A percentile compares a stretch with the other conserved stretches of the same genome.
These are phyloP conservation scores for Hyaloscypha variabilis DNA, from an alignment of 495 filamentous ascomycete genomes.

Conservation along the genomic window DNA sequence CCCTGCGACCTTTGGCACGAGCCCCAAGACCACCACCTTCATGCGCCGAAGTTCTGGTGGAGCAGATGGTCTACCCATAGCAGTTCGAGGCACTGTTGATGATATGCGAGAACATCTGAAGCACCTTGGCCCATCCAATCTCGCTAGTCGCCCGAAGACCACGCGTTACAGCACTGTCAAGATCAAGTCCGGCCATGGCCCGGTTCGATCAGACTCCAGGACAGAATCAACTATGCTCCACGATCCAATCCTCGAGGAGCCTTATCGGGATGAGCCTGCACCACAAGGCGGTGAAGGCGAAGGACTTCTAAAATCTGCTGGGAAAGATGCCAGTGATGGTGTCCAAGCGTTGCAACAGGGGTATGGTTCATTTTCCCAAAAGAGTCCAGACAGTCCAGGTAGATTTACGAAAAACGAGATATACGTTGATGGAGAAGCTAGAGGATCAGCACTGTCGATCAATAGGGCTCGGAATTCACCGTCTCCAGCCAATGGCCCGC, in stretches of 20 bases:
- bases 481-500: background rate
- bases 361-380: conserved; percentile 57
- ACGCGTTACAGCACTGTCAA: conserved; percentile 91
- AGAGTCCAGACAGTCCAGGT: background rate
- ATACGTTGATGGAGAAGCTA: conserved; percentile 6
- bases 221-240: conserved; percentile 2
- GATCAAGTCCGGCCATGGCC: conserved; percentile 67
- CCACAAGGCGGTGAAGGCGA: conserved; percentile 54
- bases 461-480: conserved; percentile 5
- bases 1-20: conserved; percentile 24
- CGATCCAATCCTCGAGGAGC: conserved; percentile 27
- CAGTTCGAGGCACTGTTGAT: conserved; percentile 52
- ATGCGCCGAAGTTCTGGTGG: conserved; percentile 58
- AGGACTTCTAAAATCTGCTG: conserved; percentile 51
- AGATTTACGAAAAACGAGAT: background rate
- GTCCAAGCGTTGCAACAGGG: conserved; percentile 65
- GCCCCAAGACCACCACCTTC: conserved; percentile 47
- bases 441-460: background rate
- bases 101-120: conserved; percentile 85
- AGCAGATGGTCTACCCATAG: conserved; percentile 45
- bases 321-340: conserved; percentile 64
- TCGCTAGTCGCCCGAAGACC: conserved; percentile 77
- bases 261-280: conserved; percentile 27
- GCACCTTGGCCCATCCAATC: conserved; percentile 90
- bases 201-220: conserved; percentile 18